Evolutionary conservation across 1,139 yeast species (phyloP), one percentile per base, ranked within the genome.

Genomic region (Saccharomyces hybrid): DNA sequence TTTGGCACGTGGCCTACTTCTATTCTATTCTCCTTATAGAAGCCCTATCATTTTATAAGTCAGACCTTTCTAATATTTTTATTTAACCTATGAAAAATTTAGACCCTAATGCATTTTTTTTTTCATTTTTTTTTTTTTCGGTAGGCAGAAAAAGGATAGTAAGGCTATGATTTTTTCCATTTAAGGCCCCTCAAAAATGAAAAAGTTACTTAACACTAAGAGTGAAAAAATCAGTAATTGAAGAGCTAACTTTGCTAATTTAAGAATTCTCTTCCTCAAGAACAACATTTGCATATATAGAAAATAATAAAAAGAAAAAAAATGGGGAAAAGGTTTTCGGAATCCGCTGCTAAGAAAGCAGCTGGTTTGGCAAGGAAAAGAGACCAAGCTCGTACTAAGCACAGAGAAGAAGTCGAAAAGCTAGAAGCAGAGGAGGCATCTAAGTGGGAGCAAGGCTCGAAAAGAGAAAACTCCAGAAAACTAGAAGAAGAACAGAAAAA

Each of bases 381-480:
- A 49, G 68, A 68, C 27, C 70, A 69, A 50, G 72, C 63, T 11
- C 54, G 56, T 19, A 60, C 59, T 6, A 69, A 68, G 55, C 61
- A 60, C 11, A 57, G 60, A 34, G 64, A 61, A 11, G 67, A 65
- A 49, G 44, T 47, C 5, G 64, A 55, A 23, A 56, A 52, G 44
- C 38, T 47, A 26, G 73, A 69, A 50, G 68, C 68, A 19, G 68
- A 55, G 51, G 70, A 58, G 57, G 67, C 60, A 58, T 62, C 59
- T 54, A 71, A 57, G 60, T 75, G 65, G 72, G 73, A 60, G 55
- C 70, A 63, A 57, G 80, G 68, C 60, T 66, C 70, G 58, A 73
- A 41, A 66, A 71, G 60, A 49, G 59, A 60, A 4, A 65, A 56
- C 51, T 55, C 60, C 19, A 68, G 64, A 57, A 68, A 67, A 53